Base-by-base conservation (phyloP, 768 basidiomycete species). In the Leccinum boreale region DNA sequence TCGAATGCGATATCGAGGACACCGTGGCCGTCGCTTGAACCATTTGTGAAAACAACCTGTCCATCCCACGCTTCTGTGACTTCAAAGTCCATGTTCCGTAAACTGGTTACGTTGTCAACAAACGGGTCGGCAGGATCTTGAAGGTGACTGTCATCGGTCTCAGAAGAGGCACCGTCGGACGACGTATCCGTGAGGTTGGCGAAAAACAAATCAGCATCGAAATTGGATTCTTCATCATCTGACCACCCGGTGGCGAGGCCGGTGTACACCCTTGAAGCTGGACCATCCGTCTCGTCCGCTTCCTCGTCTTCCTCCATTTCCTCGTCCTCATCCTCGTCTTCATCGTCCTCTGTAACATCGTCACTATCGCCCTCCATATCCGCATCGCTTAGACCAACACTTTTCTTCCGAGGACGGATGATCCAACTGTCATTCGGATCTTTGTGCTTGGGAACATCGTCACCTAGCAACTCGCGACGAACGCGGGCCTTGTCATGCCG, bases 161-260 rank as follows among this genome's bases (percentile, higher is more conserved):
- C 79, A 31, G 72, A 64, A 60, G 66, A 68, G 49, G 59, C 53
- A 35, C 67, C 69, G 53, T 75, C 80, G 8, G 67, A 65, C 21
- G 79, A 81, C 1, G 79, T 71, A 65, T 83, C 89, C 36, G 85
- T 84, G 44, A 92, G 81, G 66, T 90, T 87, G 55, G 86, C 84
- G 65, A 93, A 92, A 75, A 93, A 92, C 0, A 92, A 70, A 59
- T 92, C 90, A 10, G 91, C 91, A 63, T 93, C 91, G 64, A 90
- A 89, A 58, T 80, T 83, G 2, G 85, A 86, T 68, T 90, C 90
- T 53, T 81, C 89, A 57, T 86, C 87, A 19, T 88, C 87, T 42
- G 86, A 87, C 90, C 89, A 93, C 45, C 87, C 85, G 1, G 86
- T 86, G 50, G 81, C 85, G 49, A 89, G 78, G 50, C 87, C 88